A percentile compares a stretch with the other conserved stretches of the same genome.
Conservation (phyloP, 495 filamentous ascomycete genomes). For the Pseudomonodictys pantanalensis region DNA sequence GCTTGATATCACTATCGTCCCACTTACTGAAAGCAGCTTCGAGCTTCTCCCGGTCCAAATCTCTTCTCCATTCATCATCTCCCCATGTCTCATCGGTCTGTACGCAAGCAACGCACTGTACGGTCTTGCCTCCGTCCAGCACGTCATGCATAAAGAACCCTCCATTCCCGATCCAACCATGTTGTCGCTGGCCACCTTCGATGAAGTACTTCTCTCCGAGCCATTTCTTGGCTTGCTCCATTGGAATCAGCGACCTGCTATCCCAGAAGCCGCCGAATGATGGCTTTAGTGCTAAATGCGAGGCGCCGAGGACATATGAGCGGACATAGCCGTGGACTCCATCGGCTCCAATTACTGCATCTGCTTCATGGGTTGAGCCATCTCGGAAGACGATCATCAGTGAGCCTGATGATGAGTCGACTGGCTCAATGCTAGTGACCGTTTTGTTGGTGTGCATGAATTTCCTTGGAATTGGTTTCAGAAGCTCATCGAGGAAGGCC, state of each 20-base stretch:
- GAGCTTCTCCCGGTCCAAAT: background rate
- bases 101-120: background rate
- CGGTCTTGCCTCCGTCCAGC: background rate
- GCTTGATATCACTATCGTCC: background rate
- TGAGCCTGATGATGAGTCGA: background rate
- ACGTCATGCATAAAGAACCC: background rate
- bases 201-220: background rate
- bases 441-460: background rate
- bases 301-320: background rate
- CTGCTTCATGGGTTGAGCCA: background rate
- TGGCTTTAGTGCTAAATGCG: constrained; percentile 1
- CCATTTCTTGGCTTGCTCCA: background rate
- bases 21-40: background rate
- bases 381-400: background rate
- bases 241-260: background rate
- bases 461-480: background rate
- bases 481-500: background rate
- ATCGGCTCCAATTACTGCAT: constrained; percentile 4
- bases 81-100: background rate
- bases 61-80: background rate
- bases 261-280: background rate
- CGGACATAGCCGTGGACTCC: background rate
- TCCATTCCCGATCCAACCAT: constrained; percentile 2
- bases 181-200: background rate
- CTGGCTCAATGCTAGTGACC: background rate